phyloP scores from a whole-genome alignment of 2,329 filamentous ascomycete species.

The Fusarium xyrophilum region DNA sequence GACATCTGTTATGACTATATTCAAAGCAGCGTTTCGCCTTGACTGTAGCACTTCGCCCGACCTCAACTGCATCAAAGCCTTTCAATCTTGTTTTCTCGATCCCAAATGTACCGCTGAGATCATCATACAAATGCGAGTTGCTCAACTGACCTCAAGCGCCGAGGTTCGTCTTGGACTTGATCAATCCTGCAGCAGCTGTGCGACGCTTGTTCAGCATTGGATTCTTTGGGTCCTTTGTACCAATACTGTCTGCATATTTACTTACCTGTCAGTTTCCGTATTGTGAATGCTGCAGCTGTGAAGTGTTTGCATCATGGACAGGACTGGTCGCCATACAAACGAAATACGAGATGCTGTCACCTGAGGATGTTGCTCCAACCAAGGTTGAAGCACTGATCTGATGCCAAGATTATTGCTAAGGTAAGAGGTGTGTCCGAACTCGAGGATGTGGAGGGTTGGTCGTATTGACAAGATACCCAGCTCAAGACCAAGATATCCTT shows the following conservation, averaged over 20 bases:
- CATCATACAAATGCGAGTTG: neutral
- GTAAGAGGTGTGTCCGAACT: no score
- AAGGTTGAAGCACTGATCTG: neutral
- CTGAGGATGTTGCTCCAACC: neutral
- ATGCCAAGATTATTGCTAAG: neutral
- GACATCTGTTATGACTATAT: neutral
- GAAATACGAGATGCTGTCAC: neutral
- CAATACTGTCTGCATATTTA: neutral
- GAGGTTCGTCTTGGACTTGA: neutral
- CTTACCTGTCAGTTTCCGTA: neutral
- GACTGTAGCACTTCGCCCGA: neutral
- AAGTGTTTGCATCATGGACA: neutral
- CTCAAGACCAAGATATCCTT: neutral
- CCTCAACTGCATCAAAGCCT: neutral
- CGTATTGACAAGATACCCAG: neutral
- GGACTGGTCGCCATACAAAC: neutral
- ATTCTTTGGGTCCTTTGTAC: neutral
- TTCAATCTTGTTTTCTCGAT: neutral
- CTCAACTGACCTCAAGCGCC: neutral
- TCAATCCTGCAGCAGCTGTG: neutral
- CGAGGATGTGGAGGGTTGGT: neutral
- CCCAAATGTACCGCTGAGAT: neutral
- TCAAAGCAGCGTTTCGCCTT: neutral
- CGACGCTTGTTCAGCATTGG: neutral
- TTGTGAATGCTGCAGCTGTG: neutral